Conservation (phyloP, 2,329 filamentous ascomycete genomes). For the Parasarocladium wereldwijsianum region DNA sequence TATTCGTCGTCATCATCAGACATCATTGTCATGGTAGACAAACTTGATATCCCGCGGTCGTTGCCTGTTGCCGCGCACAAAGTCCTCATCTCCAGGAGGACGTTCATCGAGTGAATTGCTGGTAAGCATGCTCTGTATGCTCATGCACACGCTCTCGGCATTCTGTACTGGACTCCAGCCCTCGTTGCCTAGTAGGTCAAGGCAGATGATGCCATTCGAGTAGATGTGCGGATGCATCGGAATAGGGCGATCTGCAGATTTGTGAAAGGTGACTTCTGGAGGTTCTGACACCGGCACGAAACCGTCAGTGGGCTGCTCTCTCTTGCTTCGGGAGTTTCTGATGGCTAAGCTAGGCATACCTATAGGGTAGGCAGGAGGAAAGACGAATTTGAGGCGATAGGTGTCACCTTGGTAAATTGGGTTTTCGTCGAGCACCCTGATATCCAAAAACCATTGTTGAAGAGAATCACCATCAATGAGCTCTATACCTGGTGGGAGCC, state of each 20-base stretch:
- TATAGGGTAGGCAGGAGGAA: slow-evolving; percentile 76
- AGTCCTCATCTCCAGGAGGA: slow-evolving; percentile 79
- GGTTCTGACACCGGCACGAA: slow-evolving; percentile 46
- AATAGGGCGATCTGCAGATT: slow-evolving; percentile 50
- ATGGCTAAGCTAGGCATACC: slow-evolving; percentile 35
- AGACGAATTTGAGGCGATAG: slow-evolving; percentile 79
- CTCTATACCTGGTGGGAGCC: slow-evolving; percentile 54
- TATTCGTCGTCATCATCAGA: slow-evolving; percentile 33
- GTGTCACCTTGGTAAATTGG: slow-evolving; percentile 70
- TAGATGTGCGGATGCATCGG: slow-evolving; percentile 97
- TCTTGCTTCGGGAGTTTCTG: too few species aligned
- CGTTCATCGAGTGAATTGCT: slow-evolving; percentile 86
- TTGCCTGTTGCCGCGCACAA: slow-evolving; percentile 65
- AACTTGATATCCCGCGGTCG: slow-evolving; percentile 85
- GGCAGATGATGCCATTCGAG: slow-evolving; percentile 95
- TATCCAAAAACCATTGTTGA: slow-evolving; percentile 78
- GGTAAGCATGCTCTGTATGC: slow-evolving; percentile 94
- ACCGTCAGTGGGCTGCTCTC: too few species aligned
- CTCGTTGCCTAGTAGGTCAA: slow-evolving; percentile 74
- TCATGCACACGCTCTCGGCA: slow-evolving; percentile 93
- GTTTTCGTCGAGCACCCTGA: slow-evolving; percentile 78
- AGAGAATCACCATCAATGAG: slow-evolving; percentile 67
- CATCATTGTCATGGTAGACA: slow-evolving; percentile 79
- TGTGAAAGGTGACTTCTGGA: slow-evolving; percentile 82
- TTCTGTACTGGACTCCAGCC: slow-evolving; percentile 97